These are phyloP conservation scores for Parathielavia appendiculata DNA, from an alignment of 495 filamentous ascomycete genomes.

Conservation along the genomic window DNA sequence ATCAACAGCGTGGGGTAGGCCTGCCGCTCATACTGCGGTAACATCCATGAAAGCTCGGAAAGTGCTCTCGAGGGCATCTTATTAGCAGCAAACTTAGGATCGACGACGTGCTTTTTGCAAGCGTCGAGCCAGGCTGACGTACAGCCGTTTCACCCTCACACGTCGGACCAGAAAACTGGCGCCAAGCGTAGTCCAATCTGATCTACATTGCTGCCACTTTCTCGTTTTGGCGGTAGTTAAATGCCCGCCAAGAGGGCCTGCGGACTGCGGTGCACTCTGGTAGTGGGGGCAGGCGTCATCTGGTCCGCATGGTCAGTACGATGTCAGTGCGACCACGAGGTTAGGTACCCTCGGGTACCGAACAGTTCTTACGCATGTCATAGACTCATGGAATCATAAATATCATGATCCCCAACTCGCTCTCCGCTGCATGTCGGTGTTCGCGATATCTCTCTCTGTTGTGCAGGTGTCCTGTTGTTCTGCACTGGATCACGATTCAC, in stretches of 20 bases:
- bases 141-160: not conserved
- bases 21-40: too few species aligned
- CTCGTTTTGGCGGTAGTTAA: slow-evolving; percentile 15
- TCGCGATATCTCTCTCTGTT: too few species aligned
- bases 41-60: too few species aligned
- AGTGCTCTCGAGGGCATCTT: not conserved
- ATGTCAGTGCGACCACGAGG: too few species aligned
- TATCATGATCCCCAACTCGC: slow-evolving; percentile 1
- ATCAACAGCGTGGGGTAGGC: too few species aligned
- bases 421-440: not conserved
- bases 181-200: slow-evolving; percentile 12
- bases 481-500: not conserved
- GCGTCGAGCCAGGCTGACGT: not conserved
- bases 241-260: slow-evolving; percentile 22
- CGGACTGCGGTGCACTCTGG: not conserved
- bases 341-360: too few species aligned
- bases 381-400: not conserved
- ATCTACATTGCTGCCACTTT: slow-evolving; percentile 23
- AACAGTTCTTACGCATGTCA: not conserved
- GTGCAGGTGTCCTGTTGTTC: too few species aligned
- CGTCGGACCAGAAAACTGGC: not conserved
- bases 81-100: too few species aligned
- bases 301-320: not conserved
- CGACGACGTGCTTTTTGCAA: not conserved
- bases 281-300: not conserved